Conservation (phyloP, 2,329 filamentous ascomycete genomes). For the Neobulgaria alba region DNA sequence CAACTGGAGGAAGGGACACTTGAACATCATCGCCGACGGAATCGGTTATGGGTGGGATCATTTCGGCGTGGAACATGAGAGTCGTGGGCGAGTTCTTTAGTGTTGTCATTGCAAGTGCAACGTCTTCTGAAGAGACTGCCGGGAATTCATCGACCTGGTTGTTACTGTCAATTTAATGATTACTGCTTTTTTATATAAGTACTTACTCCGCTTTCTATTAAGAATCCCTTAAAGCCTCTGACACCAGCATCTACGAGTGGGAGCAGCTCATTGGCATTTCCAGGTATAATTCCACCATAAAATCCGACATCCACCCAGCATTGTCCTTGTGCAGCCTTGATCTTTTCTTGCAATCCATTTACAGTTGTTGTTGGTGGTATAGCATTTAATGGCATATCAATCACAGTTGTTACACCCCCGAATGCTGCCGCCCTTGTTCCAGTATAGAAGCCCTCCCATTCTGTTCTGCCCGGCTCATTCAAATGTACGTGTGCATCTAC, state of each 20-base stretch:
- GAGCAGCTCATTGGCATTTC: constrained; percentile 72
- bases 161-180: constrained; percentile 1
- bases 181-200: background rate
- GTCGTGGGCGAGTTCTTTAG: constrained; percentile 78
- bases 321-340: constrained; percentile 72
- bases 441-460: constrained; percentile 98
- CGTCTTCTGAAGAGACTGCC: constrained; percentile 72
- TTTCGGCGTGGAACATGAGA: constrained; percentile 98
- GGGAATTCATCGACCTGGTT: constrained; percentile 86
- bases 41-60: constrained; percentile 79
- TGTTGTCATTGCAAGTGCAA: constrained; percentile 69
- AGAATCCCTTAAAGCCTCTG: constrained; percentile 91
- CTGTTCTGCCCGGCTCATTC: constrained; percentile 91
- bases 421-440: constrained; percentile 90
- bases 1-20: constrained; percentile 57
- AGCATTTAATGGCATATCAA: constrained; percentile 97
- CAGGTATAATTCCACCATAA: constrained; percentile 89
- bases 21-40: constrained; percentile 74
- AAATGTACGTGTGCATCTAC: constrained; percentile 97
- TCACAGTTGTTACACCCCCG: constrained; percentile 89
- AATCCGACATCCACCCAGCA: constrained; percentile 99
- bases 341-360: constrained; percentile 71
- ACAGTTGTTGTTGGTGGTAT: constrained; percentile 94
- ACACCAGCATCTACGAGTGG: constrained; percentile 79
- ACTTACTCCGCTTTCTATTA: constrained; percentile 91